phyloP scores from a whole-genome alignment of 2,329 filamentous ascomycete genomes.

The Zymoseptoria ardabiliae region DNA sequence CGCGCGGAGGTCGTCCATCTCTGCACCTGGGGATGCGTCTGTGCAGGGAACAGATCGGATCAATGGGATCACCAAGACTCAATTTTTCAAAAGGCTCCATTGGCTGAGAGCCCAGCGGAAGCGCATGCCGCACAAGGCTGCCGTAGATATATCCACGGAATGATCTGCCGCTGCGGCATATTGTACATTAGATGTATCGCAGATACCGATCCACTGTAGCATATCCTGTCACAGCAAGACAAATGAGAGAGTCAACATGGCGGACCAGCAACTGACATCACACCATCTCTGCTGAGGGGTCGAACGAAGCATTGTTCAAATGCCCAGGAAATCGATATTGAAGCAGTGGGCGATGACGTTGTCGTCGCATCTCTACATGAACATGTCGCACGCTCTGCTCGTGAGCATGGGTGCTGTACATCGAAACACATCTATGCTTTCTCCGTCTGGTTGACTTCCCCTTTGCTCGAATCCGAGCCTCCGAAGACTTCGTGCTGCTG shows the following conservation, averaged over 20 bases:
- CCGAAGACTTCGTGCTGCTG: not conserved
- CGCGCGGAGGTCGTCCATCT: too few relatives aligned
- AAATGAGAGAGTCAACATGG: not conserved
- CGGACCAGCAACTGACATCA: too few relatives aligned
- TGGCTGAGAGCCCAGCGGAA: too few relatives aligned
- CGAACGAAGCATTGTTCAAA: not conserved
- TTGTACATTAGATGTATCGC: not conserved
- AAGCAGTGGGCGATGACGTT: not conserved
- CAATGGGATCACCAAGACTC: too few relatives aligned
- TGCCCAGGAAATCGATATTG: not conserved
- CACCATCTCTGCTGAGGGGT: not conserved
- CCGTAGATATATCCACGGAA: not conserved
- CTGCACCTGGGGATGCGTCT: too few relatives aligned
- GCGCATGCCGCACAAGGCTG: not conserved
- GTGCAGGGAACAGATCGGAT: too few relatives aligned
- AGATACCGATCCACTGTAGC: not conserved
- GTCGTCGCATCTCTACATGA: not conserved
- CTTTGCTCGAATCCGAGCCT: conserved; percentile 3
- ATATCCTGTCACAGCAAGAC: not conserved
- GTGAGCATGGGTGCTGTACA: too few relatives aligned
- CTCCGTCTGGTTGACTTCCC: conserved; percentile 4
- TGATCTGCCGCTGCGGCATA: not conserved
- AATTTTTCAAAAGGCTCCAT: too few relatives aligned
- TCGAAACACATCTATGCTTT: not conserved
- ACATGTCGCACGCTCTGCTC: not conserved